Conservation (phyloP, 176 grass and related monocot species). For the Areca catechu region DNA sequence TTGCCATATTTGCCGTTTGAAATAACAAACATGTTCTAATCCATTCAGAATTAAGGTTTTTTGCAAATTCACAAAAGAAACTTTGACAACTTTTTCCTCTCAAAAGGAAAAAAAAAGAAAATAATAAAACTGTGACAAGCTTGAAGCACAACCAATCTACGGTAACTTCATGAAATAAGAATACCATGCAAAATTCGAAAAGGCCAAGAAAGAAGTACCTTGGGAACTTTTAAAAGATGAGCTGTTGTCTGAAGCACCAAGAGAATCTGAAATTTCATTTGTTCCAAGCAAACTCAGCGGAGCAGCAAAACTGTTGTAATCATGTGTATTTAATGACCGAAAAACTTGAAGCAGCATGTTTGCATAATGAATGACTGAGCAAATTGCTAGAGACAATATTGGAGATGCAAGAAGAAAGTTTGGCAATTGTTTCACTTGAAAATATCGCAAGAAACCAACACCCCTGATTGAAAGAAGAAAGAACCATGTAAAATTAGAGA, state of each 20-base stretch:
- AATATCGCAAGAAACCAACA: conserved; percentile 95
- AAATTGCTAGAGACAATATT: conserved; percentile 56
- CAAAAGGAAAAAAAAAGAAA: background rate
- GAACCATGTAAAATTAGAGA: background rate
- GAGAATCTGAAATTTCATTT: conserved; percentile 34
- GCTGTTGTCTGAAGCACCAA: conserved; percentile 11
- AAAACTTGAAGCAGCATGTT: conserved; percentile 41
- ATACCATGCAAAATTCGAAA: conserved; percentile 7
- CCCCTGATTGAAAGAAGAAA: conserved; percentile 27
- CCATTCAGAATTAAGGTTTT: too few relatives aligned
- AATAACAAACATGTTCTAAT: too few relatives aligned
- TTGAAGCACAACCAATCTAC: conserved; percentile 1
- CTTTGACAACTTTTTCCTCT: too few relatives aligned
- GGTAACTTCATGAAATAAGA: conserved; percentile 2
- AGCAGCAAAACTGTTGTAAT: conserved; percentile 24
- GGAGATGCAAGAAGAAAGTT: conserved; percentile 96
- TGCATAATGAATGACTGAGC: conserved; percentile 60
- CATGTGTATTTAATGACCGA: conserved; percentile 31
- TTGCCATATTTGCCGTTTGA: too few relatives aligned
- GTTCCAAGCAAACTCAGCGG: conserved; percentile 20
- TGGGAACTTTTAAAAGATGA: conserved; percentile 14
- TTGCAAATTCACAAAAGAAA: too few relatives aligned
- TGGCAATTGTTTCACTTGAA: conserved; percentile 91
- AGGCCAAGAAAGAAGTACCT: conserved; percentile 28
- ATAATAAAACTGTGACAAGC: background rate